phyloP scores from a whole-genome alignment of 2,329 filamentous ascomycete genomes.

The Sporothrix pallida region DNA sequence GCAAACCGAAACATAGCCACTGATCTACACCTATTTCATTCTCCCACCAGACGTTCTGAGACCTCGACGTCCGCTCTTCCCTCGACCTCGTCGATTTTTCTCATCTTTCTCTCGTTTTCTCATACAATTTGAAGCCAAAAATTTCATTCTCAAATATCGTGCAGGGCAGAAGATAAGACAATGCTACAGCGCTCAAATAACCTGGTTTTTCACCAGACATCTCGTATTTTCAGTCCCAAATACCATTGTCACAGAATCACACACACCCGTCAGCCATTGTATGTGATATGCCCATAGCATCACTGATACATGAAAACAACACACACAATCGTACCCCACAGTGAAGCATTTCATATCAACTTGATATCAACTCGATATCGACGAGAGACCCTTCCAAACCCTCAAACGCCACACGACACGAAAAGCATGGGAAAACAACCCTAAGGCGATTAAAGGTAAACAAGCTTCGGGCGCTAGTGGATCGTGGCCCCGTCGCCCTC shows the following conservation, averaged over 20 bases:
- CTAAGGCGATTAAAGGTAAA: constrained; percentile 5
- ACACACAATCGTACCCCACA: background rate
- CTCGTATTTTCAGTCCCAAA: too few relatives aligned
- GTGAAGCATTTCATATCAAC: background rate
- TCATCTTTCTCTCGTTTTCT: background rate
- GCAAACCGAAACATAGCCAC: background rate
- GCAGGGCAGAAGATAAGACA: too few relatives aligned
- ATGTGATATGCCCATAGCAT: too few relatives aligned
- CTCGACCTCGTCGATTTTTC: background rate
- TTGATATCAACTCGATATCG: background rate
- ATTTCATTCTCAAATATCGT: too few relatives aligned
- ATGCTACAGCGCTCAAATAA: too few relatives aligned
- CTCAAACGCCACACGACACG: background rate
- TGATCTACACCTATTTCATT: background rate
- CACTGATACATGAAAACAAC: too few relatives aligned
- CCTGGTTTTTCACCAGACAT: too few relatives aligned
- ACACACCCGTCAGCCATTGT: too few relatives aligned
- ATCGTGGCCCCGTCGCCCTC: constrained; percentile 5
- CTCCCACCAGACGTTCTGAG: constrained; percentile 22
- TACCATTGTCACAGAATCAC: too few relatives aligned
- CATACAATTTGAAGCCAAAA: background rate
- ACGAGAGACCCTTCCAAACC: background rate
- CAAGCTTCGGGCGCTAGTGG: constrained; percentile 24
- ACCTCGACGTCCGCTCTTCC: constrained; percentile 27
- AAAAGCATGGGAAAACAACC: background rate